Conservation (phyloP, 1,284 basidiomycete genomes). For the Stereum hirsutum region DNA sequence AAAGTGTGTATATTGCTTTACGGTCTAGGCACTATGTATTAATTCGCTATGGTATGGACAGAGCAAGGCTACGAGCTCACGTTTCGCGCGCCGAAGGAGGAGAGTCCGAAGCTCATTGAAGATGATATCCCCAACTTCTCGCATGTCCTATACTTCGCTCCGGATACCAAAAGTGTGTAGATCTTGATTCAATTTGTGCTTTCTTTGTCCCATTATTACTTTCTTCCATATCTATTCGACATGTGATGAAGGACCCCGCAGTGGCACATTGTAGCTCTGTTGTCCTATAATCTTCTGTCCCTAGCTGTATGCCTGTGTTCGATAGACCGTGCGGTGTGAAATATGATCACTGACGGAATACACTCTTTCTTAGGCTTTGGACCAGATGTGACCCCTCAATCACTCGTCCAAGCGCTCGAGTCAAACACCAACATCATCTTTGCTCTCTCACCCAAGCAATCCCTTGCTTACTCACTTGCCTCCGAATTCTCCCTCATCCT, state of each 20-base stretch:
- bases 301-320: no score
- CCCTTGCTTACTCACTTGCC: constrained; percentile 61
- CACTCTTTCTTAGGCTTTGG: constrained; percentile 59
- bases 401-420: constrained; percentile 66
- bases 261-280: no score
- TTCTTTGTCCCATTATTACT: constrained; percentile 7
- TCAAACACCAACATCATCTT: constrained; percentile 80
- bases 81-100: constrained; percentile 73
- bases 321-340: no score
- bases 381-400: constrained; percentile 76
- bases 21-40: background rate
- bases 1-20: constrained; percentile 40
- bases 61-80: constrained; percentile 76
- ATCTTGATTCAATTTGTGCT: constrained; percentile 3
- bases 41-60: constrained; percentile 18
- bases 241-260: no score
- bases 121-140: constrained; percentile 71
- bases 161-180: constrained; percentile 69
- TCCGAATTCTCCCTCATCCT: constrained; percentile 71
- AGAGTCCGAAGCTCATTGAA: constrained; percentile 53
- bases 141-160: constrained; percentile 79
- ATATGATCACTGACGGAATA: no score
- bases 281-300: no score
- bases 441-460: constrained; percentile 69
- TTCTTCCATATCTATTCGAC: no score